These are phyloP conservation scores for Aspergillus thermomutatus DNA, from an alignment of 2,329 filamentous ascomycete genomes.

Conservation along the genomic window DNA sequence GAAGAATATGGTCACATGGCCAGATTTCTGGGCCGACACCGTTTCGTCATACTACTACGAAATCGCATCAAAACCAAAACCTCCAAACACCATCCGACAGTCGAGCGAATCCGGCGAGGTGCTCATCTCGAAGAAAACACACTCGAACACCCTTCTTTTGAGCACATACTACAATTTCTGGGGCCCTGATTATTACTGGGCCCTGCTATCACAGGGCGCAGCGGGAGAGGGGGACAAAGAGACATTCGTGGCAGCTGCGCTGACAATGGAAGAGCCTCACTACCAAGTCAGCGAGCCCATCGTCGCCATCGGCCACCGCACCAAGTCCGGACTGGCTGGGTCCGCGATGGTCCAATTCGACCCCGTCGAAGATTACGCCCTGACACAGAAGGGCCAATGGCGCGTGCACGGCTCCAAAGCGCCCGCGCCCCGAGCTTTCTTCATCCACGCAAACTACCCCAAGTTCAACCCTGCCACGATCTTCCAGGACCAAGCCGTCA, in stretches of 20 bases:
- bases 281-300: constrained; percentile 42
- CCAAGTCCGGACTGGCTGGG: constrained; percentile 29
- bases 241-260: constrained; percentile 47
- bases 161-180: constrained; percentile 50
- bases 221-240: constrained; percentile 52
- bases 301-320: constrained; percentile 30
- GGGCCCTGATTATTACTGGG: constrained; percentile 46
- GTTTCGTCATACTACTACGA: constrained; percentile 38
- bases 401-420: constrained; percentile 27
- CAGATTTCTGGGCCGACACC: constrained; percentile 46
- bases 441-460: constrained; percentile 40
- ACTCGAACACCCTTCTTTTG: constrained; percentile 43
- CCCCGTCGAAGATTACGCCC: constrained; percentile 31
- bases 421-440: constrained; percentile 31
- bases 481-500: constrained; percentile 29
- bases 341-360: constrained; percentile 40
- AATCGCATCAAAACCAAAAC: constrained; percentile 31
- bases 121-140: constrained; percentile 43
- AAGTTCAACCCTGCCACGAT: constrained; percentile 40
- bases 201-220: constrained; percentile 46
- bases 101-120: constrained; percentile 47
- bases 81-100: constrained; percentile 20
- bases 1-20: constrained; percentile 45
- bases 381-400: constrained; percentile 21
- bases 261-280: constrained; percentile 37